Percentiles rank a stretch among this genome's conserved stretches.
Conservation (phyloP, 1,284 basidiomycete genomes). For the Meripilus lineatus region DNA sequence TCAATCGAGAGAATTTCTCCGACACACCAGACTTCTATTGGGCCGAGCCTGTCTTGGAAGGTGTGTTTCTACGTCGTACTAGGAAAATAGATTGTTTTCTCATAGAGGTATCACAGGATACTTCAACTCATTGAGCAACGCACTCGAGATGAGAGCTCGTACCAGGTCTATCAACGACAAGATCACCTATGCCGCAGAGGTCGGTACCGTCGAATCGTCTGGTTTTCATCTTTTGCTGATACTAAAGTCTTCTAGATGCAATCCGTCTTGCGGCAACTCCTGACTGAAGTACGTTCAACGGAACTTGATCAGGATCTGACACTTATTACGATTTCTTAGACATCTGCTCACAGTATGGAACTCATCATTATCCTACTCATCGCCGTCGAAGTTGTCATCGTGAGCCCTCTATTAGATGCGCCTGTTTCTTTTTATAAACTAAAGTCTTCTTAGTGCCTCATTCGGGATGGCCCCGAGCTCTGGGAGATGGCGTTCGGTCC, state of each 20-base stretch:
- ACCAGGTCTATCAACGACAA: slow-evolving; percentile 85
- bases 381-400: slow-evolving; percentile 86
- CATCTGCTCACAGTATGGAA: slow-evolving; percentile 86
- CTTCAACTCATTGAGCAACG: slow-evolving; percentile 77
- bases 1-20: slow-evolving; percentile 83
- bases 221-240: slow-evolving; percentile 8
- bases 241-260: slow-evolving; percentile 48
- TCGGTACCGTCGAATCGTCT: slow-evolving; percentile 25
- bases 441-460: slow-evolving; percentile 42
- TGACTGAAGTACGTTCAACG: slow-evolving; percentile 61
- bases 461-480: slow-evolving; percentile 57
- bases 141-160: slow-evolving; percentile 78
- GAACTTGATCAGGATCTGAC: neutral
- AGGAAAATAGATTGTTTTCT: neutral
- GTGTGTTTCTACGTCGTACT: slow-evolving; percentile 33
- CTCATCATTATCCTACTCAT: slow-evolving; percentile 87
- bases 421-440: neutral
- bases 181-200: slow-evolving; percentile 89
- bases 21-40: slow-evolving; percentile 91
- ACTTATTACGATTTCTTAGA: slow-evolving; percentile 44
- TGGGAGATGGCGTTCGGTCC: slow-evolving; percentile 41
- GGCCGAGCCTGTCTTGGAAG: slow-evolving; percentile 85
- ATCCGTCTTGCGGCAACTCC: slow-evolving; percentile 67
- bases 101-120: slow-evolving; percentile 44
- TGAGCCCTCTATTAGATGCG: slow-evolving; percentile 23